Conservation (phyloP, 2,329 filamentous ascomycete species). For the Botrytis sinoallii region DNA sequence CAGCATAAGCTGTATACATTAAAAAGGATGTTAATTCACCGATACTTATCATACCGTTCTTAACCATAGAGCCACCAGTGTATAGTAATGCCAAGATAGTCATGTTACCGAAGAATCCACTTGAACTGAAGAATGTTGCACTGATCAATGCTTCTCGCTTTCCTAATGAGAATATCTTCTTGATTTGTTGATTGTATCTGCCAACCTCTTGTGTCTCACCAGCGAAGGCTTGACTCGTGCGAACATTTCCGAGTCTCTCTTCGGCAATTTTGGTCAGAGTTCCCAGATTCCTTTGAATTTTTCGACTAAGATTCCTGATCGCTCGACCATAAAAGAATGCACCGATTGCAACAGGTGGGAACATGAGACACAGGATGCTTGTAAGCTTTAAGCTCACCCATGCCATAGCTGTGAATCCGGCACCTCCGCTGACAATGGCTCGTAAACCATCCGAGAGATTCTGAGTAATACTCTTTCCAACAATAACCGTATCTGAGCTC, state of each 20-base stretch:
- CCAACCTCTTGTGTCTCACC: constrained; percentile 87
- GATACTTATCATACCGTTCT: constrained; percentile 78
- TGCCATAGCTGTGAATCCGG: constrained; percentile 91
- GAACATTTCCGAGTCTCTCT: constrained; percentile 94
- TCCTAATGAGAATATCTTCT: constrained; percentile 86
- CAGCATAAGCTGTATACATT: constrained; percentile 92
- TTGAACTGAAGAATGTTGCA: constrained; percentile 83
- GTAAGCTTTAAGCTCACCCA: constrained; percentile 91
- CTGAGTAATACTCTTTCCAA: constrained; percentile 97
- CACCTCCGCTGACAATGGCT: constrained; percentile 82
- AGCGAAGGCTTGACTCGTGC: constrained; percentile 93
- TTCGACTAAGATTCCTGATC: constrained; percentile 83
- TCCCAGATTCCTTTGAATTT: constrained; percentile 91
- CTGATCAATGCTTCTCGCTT: constrained; percentile 83
- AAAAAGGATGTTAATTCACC: constrained; percentile 94
- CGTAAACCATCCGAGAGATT: constrained; percentile 96
- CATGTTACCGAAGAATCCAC: constrained; percentile 92
- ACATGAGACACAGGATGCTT: constrained; percentile 78
- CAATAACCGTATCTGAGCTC: constrained; percentile 94
- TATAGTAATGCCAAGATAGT: constrained; percentile 89
- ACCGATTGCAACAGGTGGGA: constrained; percentile 84
- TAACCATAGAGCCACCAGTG: constrained; percentile 86
- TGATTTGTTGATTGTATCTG: constrained; percentile 88
- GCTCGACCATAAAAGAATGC: constrained; percentile 89
- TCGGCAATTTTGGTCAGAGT: constrained; percentile 95